Evolutionary conservation across 202 grass and related monocot species (phyloP).

Genomic region (Sporobolus alterniflorus): DNA sequence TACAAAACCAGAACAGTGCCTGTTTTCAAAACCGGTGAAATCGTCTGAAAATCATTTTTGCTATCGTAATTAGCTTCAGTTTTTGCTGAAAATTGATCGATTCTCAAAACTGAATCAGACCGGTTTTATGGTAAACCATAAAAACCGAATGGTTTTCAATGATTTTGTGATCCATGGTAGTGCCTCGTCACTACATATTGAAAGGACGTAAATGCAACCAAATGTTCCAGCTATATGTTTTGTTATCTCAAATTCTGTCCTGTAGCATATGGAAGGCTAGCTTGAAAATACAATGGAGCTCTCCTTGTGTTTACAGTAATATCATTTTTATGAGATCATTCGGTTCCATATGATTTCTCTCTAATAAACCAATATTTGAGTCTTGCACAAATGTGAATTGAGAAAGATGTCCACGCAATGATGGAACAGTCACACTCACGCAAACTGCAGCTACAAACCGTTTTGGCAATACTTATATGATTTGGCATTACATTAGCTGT

Average conservation of each 20-base stretch:
- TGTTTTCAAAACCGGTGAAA: no score
- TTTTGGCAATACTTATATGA: not conserved
- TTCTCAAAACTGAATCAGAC: no score
- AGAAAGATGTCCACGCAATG: not conserved
- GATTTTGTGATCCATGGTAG: no score
- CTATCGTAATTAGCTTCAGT: no score
- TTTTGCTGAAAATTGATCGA: no score
- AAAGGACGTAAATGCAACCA: not conserved
- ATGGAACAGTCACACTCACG: not conserved
- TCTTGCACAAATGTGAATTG: not conserved
- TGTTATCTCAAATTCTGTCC: not conserved
- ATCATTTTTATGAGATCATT: not conserved
- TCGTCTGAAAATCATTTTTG: no score
- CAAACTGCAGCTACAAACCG: not conserved
- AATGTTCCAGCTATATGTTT: not conserved
- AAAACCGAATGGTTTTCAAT: no score
- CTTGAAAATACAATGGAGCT: not conserved
- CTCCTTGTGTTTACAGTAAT: not conserved
- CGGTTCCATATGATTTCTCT: not conserved
- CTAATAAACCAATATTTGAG: not conserved
- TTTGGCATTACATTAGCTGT: not conserved
- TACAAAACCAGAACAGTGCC: no score
- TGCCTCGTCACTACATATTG: not conserved
- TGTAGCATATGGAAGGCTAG: not conserved
- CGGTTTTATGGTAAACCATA: no score